Evolutionary conservation across 768 basidiomycete genomes (phyloP), one percentile per base, ranked within the genome.

Genomic region (Lactarius sanguifluus): DNA sequence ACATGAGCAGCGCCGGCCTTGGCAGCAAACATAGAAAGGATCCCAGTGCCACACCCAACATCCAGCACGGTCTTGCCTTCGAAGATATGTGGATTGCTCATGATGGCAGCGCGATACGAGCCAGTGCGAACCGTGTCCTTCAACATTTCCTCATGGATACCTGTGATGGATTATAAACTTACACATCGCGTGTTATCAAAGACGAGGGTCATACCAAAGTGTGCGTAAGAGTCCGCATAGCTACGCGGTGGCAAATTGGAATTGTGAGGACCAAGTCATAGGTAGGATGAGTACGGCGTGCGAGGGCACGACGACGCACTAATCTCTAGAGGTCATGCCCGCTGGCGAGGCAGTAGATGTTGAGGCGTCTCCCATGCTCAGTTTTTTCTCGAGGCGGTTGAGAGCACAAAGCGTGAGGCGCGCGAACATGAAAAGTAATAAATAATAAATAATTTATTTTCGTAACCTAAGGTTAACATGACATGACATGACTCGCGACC

Each of bases 71-170:
- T 91, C 81, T 98, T 99, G 75, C 86, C 96, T 79, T 94, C 90
- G 88, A 99, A 99, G 55, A 99, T 80, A 77, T 98, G 95, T 12
- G 84, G 81, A 78, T 98, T 98, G 82, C 96, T 90, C 76, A 95
- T 79, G 82, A 99, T 98, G 68, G 96, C 94, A 66, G 88, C 83
- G 70, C 93, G 90, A 84, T 99, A 99, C 52, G 95, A 93, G 40
- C 94, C 88, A 55, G 97, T 99, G 68, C 97, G 90, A 71, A 99
- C 94, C 45, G 82, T 79, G 79, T 99, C 97, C 79, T 99, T 99
- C 77, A 99, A 80, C 97, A 99, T 99, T 81, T 99, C 97, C 80
- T 98, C 96, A 76, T 98, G 96, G 72, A 98, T 97, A 65, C 95
- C 94, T 97, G 72, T 25, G 43, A 13, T 69, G 40, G 9, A 23